Evolutionary conservation across 805 yeast genomes (phyloP), one percentile per base, ranked within the genome.

Genomic region (Lipomyces lipofer): DNA sequence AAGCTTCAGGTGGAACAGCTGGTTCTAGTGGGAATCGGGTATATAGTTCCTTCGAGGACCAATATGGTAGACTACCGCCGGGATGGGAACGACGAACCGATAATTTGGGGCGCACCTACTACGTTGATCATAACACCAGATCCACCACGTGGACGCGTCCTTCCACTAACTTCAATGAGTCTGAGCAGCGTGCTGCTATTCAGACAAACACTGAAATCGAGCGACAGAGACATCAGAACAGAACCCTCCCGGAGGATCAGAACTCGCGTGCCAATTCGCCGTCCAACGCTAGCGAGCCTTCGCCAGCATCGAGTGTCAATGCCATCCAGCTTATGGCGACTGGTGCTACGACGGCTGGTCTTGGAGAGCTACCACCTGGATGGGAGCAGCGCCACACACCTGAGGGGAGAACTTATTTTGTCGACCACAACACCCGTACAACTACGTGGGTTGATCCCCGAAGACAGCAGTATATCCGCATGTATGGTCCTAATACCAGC

Each of bases 371-470:
- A 60, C 99, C 99, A 7, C 82, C 96, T 9, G 99, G 99, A 38
- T 94, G 99, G 99, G 99, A 94, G 73, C 98, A 92, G 75, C 79
- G 99, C 62, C 86, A 87, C 66, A 94, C 99, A 5, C 96, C 96
- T 25, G 99, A 94, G 73, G 99, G 99, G 36, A 83, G 99, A 69
- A 95, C 98, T 6, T 94, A 94, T 73, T 94, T 91, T 71, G 99
- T 94, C 46, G 99, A 94, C 72, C 99, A 94, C 75, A 94, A 94
- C 72, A 94, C 99, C n/a, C 82, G 99, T 71, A 94, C 99, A 1
- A 94, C 99, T 2, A 94, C 99, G 10, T 94, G 99, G 99, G 99
- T 94, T 44, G 99, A 94, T 72, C 99, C 99, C 62, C 83, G 99
- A 73, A 84, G 99, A 73, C 99, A 94, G 74, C 99, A 94, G 75